Evolutionary conservation across 2,329 filamentous ascomycete genomes (phyloP).

Genomic region (Clonostachys rosea): DNA sequence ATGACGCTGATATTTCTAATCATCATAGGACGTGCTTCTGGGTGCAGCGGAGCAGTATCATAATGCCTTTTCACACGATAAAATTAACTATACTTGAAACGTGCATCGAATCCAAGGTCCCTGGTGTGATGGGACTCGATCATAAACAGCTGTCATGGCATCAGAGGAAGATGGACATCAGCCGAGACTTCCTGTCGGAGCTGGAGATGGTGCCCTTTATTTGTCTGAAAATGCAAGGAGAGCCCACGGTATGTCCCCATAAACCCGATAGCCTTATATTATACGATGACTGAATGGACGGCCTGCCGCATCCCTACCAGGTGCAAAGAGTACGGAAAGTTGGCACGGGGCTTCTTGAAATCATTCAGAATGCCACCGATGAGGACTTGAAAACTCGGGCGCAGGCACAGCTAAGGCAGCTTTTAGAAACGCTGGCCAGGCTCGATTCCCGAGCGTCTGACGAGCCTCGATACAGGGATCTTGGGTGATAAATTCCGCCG

Average conservation of each 20-base stretch:
- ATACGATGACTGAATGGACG: too few species aligned
- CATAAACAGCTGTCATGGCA: background rate
- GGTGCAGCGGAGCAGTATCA: constrained; percentile 1
- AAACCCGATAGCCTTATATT: too few species aligned
- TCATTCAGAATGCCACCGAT: constrained; percentile 2
- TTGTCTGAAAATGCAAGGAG: constrained; percentile 2
- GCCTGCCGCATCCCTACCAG: too few species aligned
- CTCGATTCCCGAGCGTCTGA: constrained; percentile 1
- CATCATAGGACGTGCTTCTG: background rate
- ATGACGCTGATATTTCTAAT: background rate
- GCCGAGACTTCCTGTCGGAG: constrained; percentile 1
- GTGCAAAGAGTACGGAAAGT: constrained; percentile 1
- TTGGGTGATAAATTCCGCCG: too few species aligned
- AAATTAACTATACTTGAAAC: constrained; percentile 1
- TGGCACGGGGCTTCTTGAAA: background rate
- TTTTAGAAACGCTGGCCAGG: constrained; percentile 1
- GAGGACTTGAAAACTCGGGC: constrained; percentile 1
- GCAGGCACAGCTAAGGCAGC: background rate
- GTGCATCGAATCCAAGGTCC: background rate
- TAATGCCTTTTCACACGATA: background rate
- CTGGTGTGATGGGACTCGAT: constrained; percentile 1
- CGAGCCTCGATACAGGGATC: background rate
- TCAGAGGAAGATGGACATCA: constrained; percentile 2
- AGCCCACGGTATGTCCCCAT: background rate
- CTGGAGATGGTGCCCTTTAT: constrained; percentile 1